phyloP scores from a whole-genome alignment of 441 rosid species.

The Rhodomyrtus psidioides region DNA sequence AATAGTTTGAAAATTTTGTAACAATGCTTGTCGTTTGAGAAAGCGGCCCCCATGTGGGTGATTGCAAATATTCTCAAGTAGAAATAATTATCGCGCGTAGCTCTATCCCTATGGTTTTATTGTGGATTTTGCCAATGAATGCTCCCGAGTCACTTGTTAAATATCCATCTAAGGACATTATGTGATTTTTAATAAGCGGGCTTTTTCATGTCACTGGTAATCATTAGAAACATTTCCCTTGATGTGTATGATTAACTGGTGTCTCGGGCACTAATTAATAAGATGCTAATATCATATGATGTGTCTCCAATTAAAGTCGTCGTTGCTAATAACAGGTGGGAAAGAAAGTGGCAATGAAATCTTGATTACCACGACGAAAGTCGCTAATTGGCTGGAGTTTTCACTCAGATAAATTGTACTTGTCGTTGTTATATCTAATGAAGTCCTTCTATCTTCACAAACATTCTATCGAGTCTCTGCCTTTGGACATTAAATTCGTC shows the following conservation, averaged over 20 bases:
- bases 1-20: too few species aligned
- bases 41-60: not conserved
- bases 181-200: not conserved
- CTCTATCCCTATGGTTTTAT: not conserved
- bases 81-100: too few species aligned
- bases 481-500: not conserved
- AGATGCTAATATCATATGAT: not conserved
- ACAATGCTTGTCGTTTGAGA: rapidly evolving
- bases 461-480: not conserved
- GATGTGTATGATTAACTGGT: not conserved
- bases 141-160: not conserved
- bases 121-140: not conserved
- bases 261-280: not conserved
- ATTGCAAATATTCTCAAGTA: not conserved
- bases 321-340: not conserved
- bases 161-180: not conserved
- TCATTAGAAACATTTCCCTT: not conserved
- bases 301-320: not conserved
- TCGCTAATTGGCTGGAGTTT: not conserved
- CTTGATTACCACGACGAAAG: not conserved
- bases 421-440: not conserved
- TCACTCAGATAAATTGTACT: not conserved
- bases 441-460: not conserved
- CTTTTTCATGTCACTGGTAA: not conserved
- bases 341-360: not conserved